Base-by-base conservation (phyloP, 1,284 basidiomycete species). In the Rhodotorula sp. region DNA sequence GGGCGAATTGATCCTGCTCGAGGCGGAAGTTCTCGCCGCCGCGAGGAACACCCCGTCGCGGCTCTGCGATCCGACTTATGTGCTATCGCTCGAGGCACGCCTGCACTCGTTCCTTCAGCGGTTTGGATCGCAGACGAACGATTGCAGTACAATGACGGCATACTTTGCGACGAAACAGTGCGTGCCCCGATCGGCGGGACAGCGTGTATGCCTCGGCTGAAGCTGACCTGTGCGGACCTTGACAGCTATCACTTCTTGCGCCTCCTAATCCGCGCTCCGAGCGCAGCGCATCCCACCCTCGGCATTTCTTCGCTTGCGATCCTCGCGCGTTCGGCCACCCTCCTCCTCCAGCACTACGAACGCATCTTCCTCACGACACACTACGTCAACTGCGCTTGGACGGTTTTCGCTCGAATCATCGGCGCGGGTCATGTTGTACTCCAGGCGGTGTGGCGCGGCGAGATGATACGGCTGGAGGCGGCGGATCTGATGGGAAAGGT, bases 391-490 rank as follows among this genome's bases (percentile, higher is more conserved):
- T 59, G 56, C 28, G 64, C 56, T 15, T 66, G 65, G 65, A 43
- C 52, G 21, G 65, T 66, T 31, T 60, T 66, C 52, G 58, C 59
- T 23, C 65, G 65, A 3, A 52, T 61, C 59, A 59, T 60, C 50
- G 65, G 59, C 34, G 58, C 65, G 15, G 65, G 65, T 12, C 59
- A 66, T 21, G 65, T 60, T 7, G 34, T 66, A 26, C 50, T 66
- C 3, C 65, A 66, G 19, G 52, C 59, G 3, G 31, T 56, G 12
- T 60, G 58, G 58, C 58, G 59, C 23, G 59, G 59, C 65, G 65
- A 66, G 21, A 23, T 66, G 26, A 26, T 49, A 2, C 65, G 59
- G 3, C 14, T 18, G 23, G 65, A 66, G 38, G 59, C 65, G 2
- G 59, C 60, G 21, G 65, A 56, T 21, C 26, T 18, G 8, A 47